Base-by-base conservation (phyloP, 106 monocot genomes). In the Gastrodia elata region DNA sequence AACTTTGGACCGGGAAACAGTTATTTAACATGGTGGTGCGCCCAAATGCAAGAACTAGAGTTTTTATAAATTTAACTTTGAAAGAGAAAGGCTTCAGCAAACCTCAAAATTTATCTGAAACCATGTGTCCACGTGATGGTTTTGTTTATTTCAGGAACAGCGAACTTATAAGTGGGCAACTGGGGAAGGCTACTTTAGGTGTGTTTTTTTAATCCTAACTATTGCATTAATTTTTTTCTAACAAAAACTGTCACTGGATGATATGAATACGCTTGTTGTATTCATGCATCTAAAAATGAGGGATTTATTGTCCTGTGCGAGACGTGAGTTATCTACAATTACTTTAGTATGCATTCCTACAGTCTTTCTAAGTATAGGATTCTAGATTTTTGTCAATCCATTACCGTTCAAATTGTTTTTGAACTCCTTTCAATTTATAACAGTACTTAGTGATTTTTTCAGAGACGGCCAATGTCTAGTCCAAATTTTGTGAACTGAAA, bases 1-100 rank as follows among this genome's bases (percentile, higher is more conserved):
- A 98, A 65, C 93, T 98, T 73, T 98, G 98, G 98, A 98, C 98
- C 24, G 98, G 98, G 41, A 98, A 98, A 77, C 98, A 98, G 68
- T 44, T 98, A 39, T 98, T 98, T 75, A 93, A 80, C 80, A 88
- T 98, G 78, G 82, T 98, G 69, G 73, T 98, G 28, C 90, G 98
- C 14, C 93, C 98, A 71, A 93, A 93, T 81, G 93, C 93, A 76
- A 25, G 43, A 39, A 93, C 85, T 40, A 82, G 73, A 78, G 91
- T 93, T n/a, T 98, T 91, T 74, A 39, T 93, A 46, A 98, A 91
- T 87, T 71, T 93, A 68, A 64, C 68, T 76, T 68, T 86, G 27
- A 78, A 78, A 71, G 98, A 91, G 61, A 93, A 80, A 78, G 81
- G 68, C 15, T 86, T 91, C 65, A 78, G 36, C 28, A 82, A 82